Conservation (phyloP, 768 basidiomycete species). For the Leccinum arenicola region DNA sequence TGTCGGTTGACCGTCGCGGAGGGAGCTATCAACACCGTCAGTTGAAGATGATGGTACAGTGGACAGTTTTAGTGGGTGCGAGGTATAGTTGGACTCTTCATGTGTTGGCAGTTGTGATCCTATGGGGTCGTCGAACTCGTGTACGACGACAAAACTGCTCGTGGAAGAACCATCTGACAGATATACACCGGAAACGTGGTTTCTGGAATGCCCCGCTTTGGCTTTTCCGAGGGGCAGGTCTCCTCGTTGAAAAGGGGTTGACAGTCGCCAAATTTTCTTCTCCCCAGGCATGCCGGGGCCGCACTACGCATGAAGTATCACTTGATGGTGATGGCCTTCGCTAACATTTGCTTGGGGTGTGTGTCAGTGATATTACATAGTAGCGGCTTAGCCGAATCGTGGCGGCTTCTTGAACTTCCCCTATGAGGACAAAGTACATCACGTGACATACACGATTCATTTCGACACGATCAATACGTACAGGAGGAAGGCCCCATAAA, state of each 20-base stretch:
- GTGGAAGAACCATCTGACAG: slow-evolving; percentile 16
- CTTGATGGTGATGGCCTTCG: not conserved
- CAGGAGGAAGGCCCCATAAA: not conserved
- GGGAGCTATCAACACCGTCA: not conserved
- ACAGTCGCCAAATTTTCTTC: slow-evolving; percentile 26
- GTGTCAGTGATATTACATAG: not conserved
- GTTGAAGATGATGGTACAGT: not conserved
- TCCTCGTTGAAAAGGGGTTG: slow-evolving; percentile 21
- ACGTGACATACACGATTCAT: slow-evolving; percentile 7
- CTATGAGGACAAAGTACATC: slow-evolving; percentile 6
- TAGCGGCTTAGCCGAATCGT: not conserved
- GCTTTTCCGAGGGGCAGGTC: not conserved
- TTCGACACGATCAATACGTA: not conserved
- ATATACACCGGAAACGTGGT: slow-evolving; percentile 22
- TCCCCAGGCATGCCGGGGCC: slow-evolving; percentile 22
- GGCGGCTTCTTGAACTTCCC: slow-evolving; percentile 1
- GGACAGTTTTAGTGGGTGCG: not conserved
- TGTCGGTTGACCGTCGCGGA: not conserved
- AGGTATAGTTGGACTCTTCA: not conserved
- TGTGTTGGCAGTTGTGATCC: not conserved
- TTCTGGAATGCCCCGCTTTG: slow-evolving; percentile 3
- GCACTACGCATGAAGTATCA: slow-evolving; percentile 12
- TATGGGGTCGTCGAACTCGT: slow-evolving; percentile 23
- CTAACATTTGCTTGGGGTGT: not conserved
- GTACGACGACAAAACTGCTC: slow-evolving; percentile 18